Percentiles rank a stretch among this genome's conserved stretches.
These are phyloP conservation scores for Thelephora ganbajun DNA, from an alignment of 768 basidiomycete species.

Conservation along the genomic window DNA sequence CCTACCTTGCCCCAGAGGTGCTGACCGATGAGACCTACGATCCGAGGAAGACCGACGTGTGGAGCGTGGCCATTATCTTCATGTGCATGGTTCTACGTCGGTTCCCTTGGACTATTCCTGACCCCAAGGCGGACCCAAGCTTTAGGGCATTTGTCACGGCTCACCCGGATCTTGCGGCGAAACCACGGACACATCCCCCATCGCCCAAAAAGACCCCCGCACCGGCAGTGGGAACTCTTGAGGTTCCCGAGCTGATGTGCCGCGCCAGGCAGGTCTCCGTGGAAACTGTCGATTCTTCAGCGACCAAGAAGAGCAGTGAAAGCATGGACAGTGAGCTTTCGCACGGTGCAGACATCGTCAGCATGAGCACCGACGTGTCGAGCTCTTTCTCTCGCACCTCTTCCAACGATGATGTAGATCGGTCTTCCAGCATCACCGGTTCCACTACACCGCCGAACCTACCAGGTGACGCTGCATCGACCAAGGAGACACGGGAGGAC, in stretches of 20 bases:
- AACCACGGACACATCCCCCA: slow-evolving; percentile 9
- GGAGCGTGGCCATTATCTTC: slow-evolving; percentile 97
- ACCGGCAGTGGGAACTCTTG: not conserved
- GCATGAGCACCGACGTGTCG: not conserved
- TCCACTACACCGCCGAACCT: not conserved
- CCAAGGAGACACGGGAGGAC: not conserved
- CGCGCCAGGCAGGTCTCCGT: not conserved
- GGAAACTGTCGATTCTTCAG: not conserved
- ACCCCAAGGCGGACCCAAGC: slow-evolving; percentile 81
- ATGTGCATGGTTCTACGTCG: slow-evolving; percentile 96
- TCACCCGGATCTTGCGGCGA: slow-evolving; percentile 69
- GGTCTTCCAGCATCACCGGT: not conserved
- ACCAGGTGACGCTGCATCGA: not conserved
- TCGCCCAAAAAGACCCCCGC: slow-evolving; percentile 1
- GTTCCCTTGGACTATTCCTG: slow-evolving; percentile 99
- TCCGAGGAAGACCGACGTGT: slow-evolving; percentile 95
- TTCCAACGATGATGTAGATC: not conserved
- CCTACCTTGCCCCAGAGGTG: slow-evolving; percentile 96
- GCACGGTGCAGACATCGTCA: not conserved
- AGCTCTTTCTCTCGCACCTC: not conserved
- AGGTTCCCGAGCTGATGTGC: not conserved
- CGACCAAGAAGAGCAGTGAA: not conserved
- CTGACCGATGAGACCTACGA: slow-evolving; percentile 72
- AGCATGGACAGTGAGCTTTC: not conserved
- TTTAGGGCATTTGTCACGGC: slow-evolving; percentile 87